Base-by-base conservation (phyloP, 805 yeast species). In the Candida mattraensis region DNA sequence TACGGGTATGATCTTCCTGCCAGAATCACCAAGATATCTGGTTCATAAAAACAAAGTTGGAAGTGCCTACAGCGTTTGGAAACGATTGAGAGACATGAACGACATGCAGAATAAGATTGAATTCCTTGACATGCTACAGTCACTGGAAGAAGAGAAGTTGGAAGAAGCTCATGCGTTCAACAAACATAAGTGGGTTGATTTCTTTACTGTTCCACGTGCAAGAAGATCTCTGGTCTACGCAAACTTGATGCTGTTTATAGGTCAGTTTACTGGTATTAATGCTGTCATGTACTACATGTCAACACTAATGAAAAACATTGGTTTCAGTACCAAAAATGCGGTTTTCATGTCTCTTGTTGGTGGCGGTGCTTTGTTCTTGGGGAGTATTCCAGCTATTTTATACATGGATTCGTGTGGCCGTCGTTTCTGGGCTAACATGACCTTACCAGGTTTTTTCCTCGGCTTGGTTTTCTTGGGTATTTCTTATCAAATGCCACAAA, bases 281-380 rank as follows among this genome's bases (percentile, higher is more conserved):
- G 83, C 79, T 24, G 72, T 79, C 38, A 67, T 78, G 73, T 78
- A 78, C 63, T 74, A 78, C 57, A 68, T 78, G 74, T 70, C 81
- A 28, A 72, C 72, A 3, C 60, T 78, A 50, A 71, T 78, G 76
- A 52, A 47, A 3, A 60, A 64, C 20, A 74, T 78, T 49, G 83
- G 83, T 5, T 78, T 79, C 57, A 42, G 54, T 36, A 59, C 59
- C 14, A 71, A 72, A 51, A 56, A 69, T 33, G 61, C 80, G 15
- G 82, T 78, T 6, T 74, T 76, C 48, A 77, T 78, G 83, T 77
- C 83, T 5, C 67, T 78, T 52, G 84, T 78, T 16, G 83, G 83
- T 35, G 85, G 85, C 50, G 83, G 80, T 25, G 64, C 83, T 2
- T 59, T 78, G 25, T 54, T 78, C 44, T 28, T 79, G 8, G 85